Base-by-base conservation (phyloP, 2,329 filamentous ascomycete species). In the Coniochaeta ligniaria region DNA sequence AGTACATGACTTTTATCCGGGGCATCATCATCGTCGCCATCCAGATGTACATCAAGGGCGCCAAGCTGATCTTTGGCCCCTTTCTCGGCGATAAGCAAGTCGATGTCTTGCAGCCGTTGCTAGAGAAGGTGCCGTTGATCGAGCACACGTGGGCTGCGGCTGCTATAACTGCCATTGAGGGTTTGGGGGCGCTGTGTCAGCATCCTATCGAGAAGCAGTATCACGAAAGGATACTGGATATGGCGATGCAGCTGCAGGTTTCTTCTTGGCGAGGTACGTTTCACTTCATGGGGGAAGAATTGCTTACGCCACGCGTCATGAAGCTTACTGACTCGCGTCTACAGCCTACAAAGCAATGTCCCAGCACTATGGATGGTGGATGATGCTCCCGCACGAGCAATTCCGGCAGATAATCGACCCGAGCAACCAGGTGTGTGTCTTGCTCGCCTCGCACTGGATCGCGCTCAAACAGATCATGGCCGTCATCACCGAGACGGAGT, bases 1-100 rank as follows among this genome's bases (percentile, higher is more conserved):
- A 86, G 69, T 86, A 80, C 69, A 82, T 86, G 79, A 83, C 80
- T 0, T 85, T 86, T 65, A 80, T 83, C 62, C 77, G 83, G 31
- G 83, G 83, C 17, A 80, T 86, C 64, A 70, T 82, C 62, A 76
- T 85, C 54, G 76, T 86, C 3, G 78, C 76, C 12, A 75, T 80
- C 62, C 82, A 84, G 65, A 82, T 86, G 77, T 76, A 76, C 69
- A 73, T 74, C 61, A 76, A 78, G 59, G 76, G 78, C 24, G 76
- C 79, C 47, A 75, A 75, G 22, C 77, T 82, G 60, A 72, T 85
- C 57, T 85, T 84, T 63, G 74, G 73, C 54, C 78, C 80, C 62
- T 66, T 82, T 16, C 63, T 77, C 17, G 74, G 74, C 12, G 72
- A 76, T 14, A 72, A 78, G 2, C 72, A 79, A 61, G 69, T 76